Base-by-base conservation (phyloP, 2,329 filamentous ascomycete species). In the Colletotrichum euphorbiae region DNA sequence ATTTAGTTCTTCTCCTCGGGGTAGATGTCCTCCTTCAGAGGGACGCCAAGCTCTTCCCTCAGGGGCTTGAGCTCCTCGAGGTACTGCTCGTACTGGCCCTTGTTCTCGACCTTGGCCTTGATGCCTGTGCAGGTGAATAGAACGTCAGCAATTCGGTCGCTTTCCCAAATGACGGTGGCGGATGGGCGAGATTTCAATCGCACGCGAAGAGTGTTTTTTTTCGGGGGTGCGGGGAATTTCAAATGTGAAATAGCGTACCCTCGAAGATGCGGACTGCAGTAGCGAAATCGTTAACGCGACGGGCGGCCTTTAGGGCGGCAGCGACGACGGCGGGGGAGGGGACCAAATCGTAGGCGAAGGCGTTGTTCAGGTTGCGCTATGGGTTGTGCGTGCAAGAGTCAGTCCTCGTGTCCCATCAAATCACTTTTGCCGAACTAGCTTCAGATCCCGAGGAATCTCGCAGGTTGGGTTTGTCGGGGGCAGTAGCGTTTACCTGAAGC, bases 51-150 rank as follows among this genome's bases (percentile, higher is more conserved):
- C 86, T 98, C 95, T 87, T 97, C 93, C 77, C 94, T 91, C 77
- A 98, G 87, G 72, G 91, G 87, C 87, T 97, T 93, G 75, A 99
- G 93, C 85, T 97, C 93, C 78, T 93, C 87, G 70, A 99, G 90
- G 84, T 97, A 98, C 86, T 97, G 91, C 79, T 98, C 89, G 86
- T 99, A 99, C 86, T 99, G 96, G 78, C 89, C 89, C 83, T 93
- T 91, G 90, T 97, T 99, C 89, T 99, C 96, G 75, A 98, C 96
- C 90, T 99, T 99, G 83, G 94, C 93, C 87, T 97, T 98, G 89
- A 99, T 92, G 78, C 95, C 94, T 97, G 72, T 72, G 17, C 12
- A 33, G n/a, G 36, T n/a, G 28, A 11, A 12, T 40, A 46, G 46
- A 42, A 54, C 28, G 54, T 46, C 38, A 24, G 36, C 33, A 28